Base-by-base conservation (phyloP, 371 early-diverging fungal genomes). In the Circinella minor region DNA sequence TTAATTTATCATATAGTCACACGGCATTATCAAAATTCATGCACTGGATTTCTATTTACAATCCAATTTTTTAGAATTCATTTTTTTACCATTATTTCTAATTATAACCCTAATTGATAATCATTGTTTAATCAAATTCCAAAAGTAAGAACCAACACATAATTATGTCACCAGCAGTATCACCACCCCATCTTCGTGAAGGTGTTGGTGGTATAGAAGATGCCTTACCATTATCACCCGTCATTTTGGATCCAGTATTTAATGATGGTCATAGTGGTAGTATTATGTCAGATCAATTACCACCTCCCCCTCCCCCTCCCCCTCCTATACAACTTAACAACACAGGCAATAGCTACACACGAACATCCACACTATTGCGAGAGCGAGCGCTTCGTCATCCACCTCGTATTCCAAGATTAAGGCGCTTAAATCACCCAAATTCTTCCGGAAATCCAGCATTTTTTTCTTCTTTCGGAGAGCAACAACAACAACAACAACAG, bases 341-440 rank as follows among this genome's bases (percentile, higher is more conserved):
- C 57, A 18, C 27, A 15, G 6, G 6, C 15, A 57, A 57, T 57
- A 57, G 27, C 4, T 57, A 65, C 4, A 5, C 39, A 38, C 51
- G 65, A 4, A 48, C 48, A 51, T 57, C 57, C 10, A 57, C 20
- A 11, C 18, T 65, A 15, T 54, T 65, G 13, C 59, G 70, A 36
- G 65, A 65, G 36, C 64, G 70, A 13, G 70, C 62, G 14, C 55
- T 49, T 15, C 70, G 70, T 18, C 70, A 70, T 59, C 57, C 70
- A 60, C 64, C 64, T 36, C 70, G 70, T 17, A 70, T 70, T 48
- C 70, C 70, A 34, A 55, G 70, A 20, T 65, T 70, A 57, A 13
- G 70, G 57, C 65, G 70, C 15, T 48, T 64, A 17, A 48, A 49
- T 36, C 49, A 47, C 48, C 60, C 55, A 36, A 14, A 61, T 38